These are phyloP conservation scores for Dryadomyces quercivorus DNA, from an alignment of 2,329 filamentous ascomycete species.

Conservation along the genomic window DNA sequence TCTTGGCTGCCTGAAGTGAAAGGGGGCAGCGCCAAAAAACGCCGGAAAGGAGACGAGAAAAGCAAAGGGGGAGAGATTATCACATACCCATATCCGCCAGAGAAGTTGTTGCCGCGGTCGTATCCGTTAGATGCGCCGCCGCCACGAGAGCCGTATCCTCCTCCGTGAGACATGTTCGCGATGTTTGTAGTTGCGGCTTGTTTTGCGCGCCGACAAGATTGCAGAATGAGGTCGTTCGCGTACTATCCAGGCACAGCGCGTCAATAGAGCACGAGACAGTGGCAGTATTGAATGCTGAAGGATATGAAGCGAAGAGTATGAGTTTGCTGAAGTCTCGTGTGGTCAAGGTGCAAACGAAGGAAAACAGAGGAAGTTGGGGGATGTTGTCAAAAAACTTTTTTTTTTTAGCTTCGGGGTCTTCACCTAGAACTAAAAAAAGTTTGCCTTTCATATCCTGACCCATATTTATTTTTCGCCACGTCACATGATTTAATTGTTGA, in stretches of 20 bases:
- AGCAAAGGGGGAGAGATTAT: not conserved
- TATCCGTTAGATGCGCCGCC: conserved; percentile 20
- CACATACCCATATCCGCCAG: conserved; percentile 7
- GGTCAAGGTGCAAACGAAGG: not conserved
- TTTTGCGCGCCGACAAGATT: not conserved
- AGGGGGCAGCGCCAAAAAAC: not conserved
- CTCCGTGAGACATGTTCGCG: conserved; percentile 32
- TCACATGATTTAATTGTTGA: conserved; percentile 5
- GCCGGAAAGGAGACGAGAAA: not conserved
- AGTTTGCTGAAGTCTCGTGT: not conserved
- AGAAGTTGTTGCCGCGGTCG: conserved; percentile 26
- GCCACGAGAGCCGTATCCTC: conserved; percentile 26
- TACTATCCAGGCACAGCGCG: not conserved
- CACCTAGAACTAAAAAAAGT: not conserved
- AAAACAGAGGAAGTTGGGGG: conserved; percentile 11
- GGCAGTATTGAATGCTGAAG: not conserved
- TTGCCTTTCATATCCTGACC: not conserved
- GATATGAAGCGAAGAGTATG: not conserved
- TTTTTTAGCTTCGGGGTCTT: conserved; percentile 1
- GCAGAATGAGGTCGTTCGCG: not conserved
- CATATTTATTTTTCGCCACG: conserved; percentile 8
- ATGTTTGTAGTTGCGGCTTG: not conserved
- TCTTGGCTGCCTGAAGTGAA: not conserved
- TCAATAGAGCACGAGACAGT: not conserved
- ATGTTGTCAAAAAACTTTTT: conserved; percentile 11